Base-by-base conservation (phyloP, 75 land plant species). In the Chamaecyparis obtusa region DNA sequence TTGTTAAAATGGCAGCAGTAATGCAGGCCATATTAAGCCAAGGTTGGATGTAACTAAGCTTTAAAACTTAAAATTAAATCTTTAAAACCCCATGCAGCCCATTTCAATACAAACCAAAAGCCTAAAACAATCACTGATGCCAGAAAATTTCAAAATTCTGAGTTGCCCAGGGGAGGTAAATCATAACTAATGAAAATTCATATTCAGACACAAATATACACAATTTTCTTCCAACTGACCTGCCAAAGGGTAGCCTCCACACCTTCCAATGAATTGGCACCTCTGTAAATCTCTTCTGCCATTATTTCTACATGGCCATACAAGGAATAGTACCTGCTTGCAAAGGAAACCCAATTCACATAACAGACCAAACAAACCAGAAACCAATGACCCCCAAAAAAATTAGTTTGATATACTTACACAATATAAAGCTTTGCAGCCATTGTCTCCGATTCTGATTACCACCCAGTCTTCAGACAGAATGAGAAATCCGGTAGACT, bases 181-280 rank as follows among this genome's bases (percentile, higher is more conserved):
- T 57, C 5, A 57, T 19, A 57, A 57, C 64, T 6, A 57, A 21
- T 57, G 21, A 57, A 19, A 17, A 21, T 0, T 19, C 21, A 57
- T 21, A 5, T 21, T 17, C 64, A 57, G 24, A 57, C 64, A 57
- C 21, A 21, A 57, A 17, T 57, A 64, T 24, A 27, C n/a, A 24
- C n/a, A 64, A 0, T 21, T n/a, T 64, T 7, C 24, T 6, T 64
- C 24, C 24, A 32, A 33, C 80, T 0, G 77, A 92, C 93, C 92
- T 90, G 90, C 95, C 95, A 94, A 37, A 92, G 90, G 44, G 91
- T 88, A 11, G 93, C 95, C 85, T 93, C 94, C 67, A 94, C 94
- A 36, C 90, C 94, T 37, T 88, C 83, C 83, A 94, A 92, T 49
- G 94, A 83, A 87, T 89, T 91, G 84, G 94, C 94, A 39, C 94